Evolutionary conservation across 345 rosid genomes (phyloP), one percentile per base, ranked within the genome.

Genomic region (Syzygium aqueum): DNA sequence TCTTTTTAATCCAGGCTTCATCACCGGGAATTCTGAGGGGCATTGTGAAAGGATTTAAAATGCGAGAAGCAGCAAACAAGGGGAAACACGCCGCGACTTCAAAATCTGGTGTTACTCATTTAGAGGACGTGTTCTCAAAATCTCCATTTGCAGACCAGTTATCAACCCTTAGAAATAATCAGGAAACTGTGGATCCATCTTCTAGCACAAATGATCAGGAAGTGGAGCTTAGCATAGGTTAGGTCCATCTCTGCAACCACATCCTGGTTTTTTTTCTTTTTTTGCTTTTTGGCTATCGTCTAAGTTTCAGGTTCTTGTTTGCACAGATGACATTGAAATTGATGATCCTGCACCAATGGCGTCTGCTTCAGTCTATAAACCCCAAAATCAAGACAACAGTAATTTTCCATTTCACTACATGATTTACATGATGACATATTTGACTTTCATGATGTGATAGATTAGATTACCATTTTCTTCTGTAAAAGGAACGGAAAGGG

Each of bases 321-420:
- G 89, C 19, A 90, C 93, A 97, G 99, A 95, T 93, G 98, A 95
- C 93, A 93, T 97, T 57, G 91, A 93, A 83, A 92, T 97, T 63
- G 97, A 96, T 85, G 99, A 93, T 87, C 92, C 91, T 77, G 51
- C 90, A 43, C 49, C 86, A 33, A 82, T 89, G 61, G 63, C 90
- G 78, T 92, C 94, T 89, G 67, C 90, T 80, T 87, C 91, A 11
- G 91, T 50, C 33, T 90, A 28, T 88, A 91, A 90, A 86, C 88
- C 89, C 86, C 94, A 94, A 84, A 88, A 83, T 87, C 92, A 86
- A 88, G 94, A 96, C 92, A 86, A 57, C 23, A 78, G 8, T 51
- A 51, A 54, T 86, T 27, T 80, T 85, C 63, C 84, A 30, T 59
- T 43, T 84, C 82, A 14, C 67, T 56, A 57, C 33, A 56, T 43